These are phyloP conservation scores for Rubia peregrina DNA, from an alignment of 305 asterid species.

Conservation along the genomic window DNA sequence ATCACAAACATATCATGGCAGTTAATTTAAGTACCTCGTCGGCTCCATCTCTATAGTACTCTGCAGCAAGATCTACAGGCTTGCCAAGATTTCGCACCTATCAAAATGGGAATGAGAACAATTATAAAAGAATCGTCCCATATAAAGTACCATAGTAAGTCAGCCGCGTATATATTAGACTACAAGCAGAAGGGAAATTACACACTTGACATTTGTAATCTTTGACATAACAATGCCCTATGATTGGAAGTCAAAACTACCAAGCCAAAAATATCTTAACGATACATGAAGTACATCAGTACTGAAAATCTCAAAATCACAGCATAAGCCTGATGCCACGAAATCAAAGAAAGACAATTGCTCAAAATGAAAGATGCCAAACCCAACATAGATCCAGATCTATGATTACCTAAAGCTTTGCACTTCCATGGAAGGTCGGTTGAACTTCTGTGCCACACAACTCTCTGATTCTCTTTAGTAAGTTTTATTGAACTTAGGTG, in stretches of 20 bases:
- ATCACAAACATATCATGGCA: neutral
- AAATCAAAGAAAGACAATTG: neutral
- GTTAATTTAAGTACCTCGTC: slow-evolving; percentile 60
- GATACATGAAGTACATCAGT: neutral
- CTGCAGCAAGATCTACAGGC: slow-evolving; percentile 93
- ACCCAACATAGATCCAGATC: neutral
- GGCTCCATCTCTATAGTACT: slow-evolving; percentile 87
- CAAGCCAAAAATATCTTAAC: neutral
- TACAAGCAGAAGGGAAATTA: neutral
- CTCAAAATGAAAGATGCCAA: neutral
- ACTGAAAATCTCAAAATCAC: neutral
- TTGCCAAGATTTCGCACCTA: slow-evolving; percentile 98
- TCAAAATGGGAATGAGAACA: slow-evolving; percentile 18
- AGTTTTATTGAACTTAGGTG: neutral
- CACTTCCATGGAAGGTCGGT: neutral
- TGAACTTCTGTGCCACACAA: neutral
- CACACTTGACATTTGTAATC: neutral
- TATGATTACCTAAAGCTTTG: neutral
- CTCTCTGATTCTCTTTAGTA: neutral
- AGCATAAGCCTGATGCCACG: neutral
- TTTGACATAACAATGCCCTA: neutral
- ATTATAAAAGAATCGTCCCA: neutral
- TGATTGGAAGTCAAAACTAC: neutral
- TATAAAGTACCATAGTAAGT: neutral
- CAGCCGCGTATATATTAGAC: neutral